A percentile compares a stretch with the other conserved stretches of the same genome.
Conservation (phyloP, 495 filamentous ascomycete species). For the Thozetella sp. region DNA sequence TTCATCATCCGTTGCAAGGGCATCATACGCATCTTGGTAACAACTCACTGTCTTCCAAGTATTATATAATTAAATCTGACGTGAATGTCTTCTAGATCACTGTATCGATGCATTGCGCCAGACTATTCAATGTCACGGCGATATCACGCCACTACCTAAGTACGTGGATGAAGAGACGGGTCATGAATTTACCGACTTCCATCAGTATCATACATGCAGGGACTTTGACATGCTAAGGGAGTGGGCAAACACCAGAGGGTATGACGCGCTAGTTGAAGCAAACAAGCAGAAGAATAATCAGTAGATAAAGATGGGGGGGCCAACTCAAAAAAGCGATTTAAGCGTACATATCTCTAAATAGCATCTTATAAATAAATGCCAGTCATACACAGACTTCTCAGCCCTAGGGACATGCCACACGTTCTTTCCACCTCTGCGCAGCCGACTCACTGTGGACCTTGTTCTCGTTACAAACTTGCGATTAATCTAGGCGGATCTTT, state of each 20-base stretch:
- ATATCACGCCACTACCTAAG: not conserved
- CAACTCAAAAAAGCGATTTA: too few relatives aligned
- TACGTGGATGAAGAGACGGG: not conserved
- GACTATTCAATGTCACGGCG: not conserved
- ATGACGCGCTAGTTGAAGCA: not conserved
- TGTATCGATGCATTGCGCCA: not conserved
- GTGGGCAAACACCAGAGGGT: not conserved
- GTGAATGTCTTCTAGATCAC: not conserved
- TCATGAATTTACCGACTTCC: not conserved
- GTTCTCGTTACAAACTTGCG: too few relatives aligned
- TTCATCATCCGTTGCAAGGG: not conserved
- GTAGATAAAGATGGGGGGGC: not conserved
- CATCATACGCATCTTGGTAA: not conserved
- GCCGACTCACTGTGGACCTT: too few relatives aligned
- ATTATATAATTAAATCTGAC: not conserved
- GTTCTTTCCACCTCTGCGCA: too few relatives aligned
- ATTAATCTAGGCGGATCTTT: too few relatives aligned
- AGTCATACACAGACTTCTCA: too few relatives aligned
- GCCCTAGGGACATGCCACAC: too few relatives aligned
- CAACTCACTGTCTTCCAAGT: not conserved
- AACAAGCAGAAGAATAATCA: not conserved
- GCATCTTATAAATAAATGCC: too few relatives aligned
- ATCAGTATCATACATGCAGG: not conserved
- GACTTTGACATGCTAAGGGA: not conserved
- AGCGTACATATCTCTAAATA: too few relatives aligned